Evolutionary conservation across 2,329 filamentous ascomycete species (phyloP), one percentile per base, ranked within the genome.

Genomic region (Colletotrichum sp.): DNA sequence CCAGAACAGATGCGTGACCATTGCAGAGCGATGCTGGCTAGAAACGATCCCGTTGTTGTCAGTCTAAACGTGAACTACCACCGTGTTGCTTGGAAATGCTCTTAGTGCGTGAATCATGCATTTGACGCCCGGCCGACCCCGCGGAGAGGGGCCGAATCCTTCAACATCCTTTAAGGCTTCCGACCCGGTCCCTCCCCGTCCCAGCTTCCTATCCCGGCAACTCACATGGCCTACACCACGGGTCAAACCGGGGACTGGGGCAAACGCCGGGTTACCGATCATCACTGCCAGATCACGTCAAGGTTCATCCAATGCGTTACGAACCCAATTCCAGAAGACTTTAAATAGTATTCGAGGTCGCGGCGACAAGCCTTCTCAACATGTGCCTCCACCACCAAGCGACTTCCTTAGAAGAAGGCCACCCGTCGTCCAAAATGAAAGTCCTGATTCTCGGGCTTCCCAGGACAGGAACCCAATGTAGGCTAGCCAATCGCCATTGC

Each of bases 391-490:
- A 16, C 22, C 12, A 36, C 0, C 16, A 44, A 5, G n/a, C 29
- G 1, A 61, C 1, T 16, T 25, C 6, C 25, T 7, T 22, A 13
- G 44, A 13, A 52, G 44, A 52, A 13, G 3, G n/a, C 44, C 22
- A 0, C 6, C n/a, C 44, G 6, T 22, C 3, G 2, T 13, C n/a
- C 39, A 69, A 29, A 3, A 82, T 84, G 82, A 82, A 83, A 67
- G 79, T 85, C 29, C 80, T 86, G 5, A 79, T 84, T 36, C 73
- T 86, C 30, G 83, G 83, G 15, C 80, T 81, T 25, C 81, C 81
- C 27, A 78, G 82, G 32, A 83, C 83, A 8, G 83, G 83, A 16
- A 84, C 82, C 22, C 80, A 83, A 73, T 82, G 84, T 83, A 72
- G n/a, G 44, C 72, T 78, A 75, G 15, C 32, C 55, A 19, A 29